phyloP scores from a whole-genome alignment of 495 filamentous ascomycete species.

The Chaetomium cochliodes region DNA sequence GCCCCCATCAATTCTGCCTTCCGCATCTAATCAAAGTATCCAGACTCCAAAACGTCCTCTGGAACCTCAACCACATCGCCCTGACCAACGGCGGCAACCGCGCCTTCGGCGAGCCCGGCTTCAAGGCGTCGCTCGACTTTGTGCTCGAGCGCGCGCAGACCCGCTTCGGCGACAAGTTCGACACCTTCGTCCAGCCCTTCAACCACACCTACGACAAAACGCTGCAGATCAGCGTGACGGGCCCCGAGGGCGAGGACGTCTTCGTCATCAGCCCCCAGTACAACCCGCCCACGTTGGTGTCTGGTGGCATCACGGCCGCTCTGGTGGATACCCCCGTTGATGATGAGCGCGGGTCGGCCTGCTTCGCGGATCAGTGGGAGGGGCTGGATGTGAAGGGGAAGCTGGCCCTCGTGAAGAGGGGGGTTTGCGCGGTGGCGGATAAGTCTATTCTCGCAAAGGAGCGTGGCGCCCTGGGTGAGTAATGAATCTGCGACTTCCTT shows the following conservation, averaged over 20 bases:
- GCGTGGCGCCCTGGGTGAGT: constrained; percentile 56
- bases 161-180: constrained; percentile 32
- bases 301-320: constrained; percentile 25
- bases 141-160: constrained; percentile 48
- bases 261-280: constrained; percentile 36
- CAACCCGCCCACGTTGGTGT: constrained; percentile 29
- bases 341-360: constrained; percentile 39
- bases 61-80: constrained; percentile 46
- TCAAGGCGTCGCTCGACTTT: constrained; percentile 63
- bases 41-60: constrained; percentile 38
- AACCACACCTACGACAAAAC: constrained; percentile 37
- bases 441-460: constrained; percentile 58
- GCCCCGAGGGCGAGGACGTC: constrained; percentile 31
- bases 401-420: constrained; percentile 63
- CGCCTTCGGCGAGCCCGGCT: constrained; percentile 60
- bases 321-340: constrained; percentile 34
- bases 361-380: constrained; percentile 39
- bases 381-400: constrained; percentile 48
- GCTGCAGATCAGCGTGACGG: constrained; percentile 29
- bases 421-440: constrained; percentile 57
- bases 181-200: constrained; percentile 58
- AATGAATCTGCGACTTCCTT: constrained; percentile 37
- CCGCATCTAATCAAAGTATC: not conserved
- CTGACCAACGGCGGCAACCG: constrained; percentile 45
- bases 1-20: constrained; percentile 16